These are phyloP conservation scores for Trypanosoma grayi DNA, from an alignment of 208 protist species.

Conservation along the genomic window DNA sequence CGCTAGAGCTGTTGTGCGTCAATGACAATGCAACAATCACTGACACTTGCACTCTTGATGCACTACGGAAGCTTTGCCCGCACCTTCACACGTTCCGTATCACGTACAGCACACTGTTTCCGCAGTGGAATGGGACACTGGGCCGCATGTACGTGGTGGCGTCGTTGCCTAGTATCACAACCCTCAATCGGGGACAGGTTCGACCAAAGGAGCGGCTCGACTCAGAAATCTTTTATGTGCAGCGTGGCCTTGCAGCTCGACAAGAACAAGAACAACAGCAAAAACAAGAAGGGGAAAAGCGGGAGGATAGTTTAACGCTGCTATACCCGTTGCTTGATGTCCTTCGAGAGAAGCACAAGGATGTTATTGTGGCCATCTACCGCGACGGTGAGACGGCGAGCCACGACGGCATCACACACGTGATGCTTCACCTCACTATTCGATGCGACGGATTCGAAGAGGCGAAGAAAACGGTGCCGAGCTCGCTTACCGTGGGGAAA, in stretches of 20 bases:
- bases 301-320: neutral
- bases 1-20: slow-evolving; percentile 62
- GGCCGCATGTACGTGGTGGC: slow-evolving; percentile 86
- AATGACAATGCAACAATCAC: slow-evolving; percentile 69
- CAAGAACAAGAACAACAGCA: no score
- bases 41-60: slow-evolving; percentile 51
- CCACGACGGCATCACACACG: slow-evolving; percentile 44
- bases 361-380: slow-evolving; percentile 79
- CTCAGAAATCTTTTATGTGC: slow-evolving; percentile 86
- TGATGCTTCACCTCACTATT: slow-evolving; percentile 74
- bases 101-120: slow-evolving; percentile 69
- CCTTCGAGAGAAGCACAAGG: slow-evolving; percentile 82
- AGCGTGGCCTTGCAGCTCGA: slow-evolving; percentile 65
- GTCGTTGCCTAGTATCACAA: slow-evolving; percentile 65
- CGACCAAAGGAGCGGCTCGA: slow-evolving; percentile 79
- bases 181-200: slow-evolving; percentile 77
- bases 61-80: slow-evolving; percentile 62
- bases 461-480: slow-evolving; percentile 56
- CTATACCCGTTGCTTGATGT: slow-evolving; percentile 53
- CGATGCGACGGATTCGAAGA: slow-evolving; percentile 33
- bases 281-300: slow-evolving; percentile 7
- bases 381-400: slow-evolving; percentile 67
- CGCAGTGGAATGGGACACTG: slow-evolving; percentile 77
- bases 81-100: slow-evolving; percentile 65
- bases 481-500: slow-evolving; percentile 72